These are phyloP conservation scores for Malassezia globosa DNA, from an alignment of 1,284 basidiomycete genomes.

Conservation along the genomic window DNA sequence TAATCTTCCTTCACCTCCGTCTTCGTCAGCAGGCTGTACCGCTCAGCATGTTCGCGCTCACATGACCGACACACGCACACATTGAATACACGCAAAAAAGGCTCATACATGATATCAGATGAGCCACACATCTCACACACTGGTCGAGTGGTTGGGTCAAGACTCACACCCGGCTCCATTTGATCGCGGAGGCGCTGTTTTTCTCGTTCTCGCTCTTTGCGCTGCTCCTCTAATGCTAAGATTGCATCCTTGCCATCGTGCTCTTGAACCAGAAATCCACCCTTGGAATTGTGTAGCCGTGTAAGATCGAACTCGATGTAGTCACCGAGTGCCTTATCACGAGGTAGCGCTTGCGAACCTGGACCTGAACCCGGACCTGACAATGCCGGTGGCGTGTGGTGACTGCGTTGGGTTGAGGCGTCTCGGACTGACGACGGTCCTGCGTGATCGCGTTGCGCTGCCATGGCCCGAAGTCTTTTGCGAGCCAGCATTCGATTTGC, in stretches of 20 bases:
- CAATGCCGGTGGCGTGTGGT: too few relatives aligned
- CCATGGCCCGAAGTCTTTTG: slow-evolving; percentile 4
- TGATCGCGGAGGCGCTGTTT: slow-evolving; percentile 31
- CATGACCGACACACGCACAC: slow-evolving; percentile 78
- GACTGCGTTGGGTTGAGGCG: slow-evolving; percentile 1
- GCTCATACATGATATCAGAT: slow-evolving; percentile 33
- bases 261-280: slow-evolving; percentile 43
- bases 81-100: slow-evolving; percentile 35
- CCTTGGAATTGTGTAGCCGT: slow-evolving; percentile 41
- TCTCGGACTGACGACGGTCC: slow-evolving; percentile 8
- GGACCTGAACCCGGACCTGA: too few relatives aligned
- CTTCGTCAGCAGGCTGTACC: slow-evolving; percentile 89
- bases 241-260: slow-evolving; percentile 17
- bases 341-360: slow-evolving; percentile 20
- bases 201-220: slow-evolving; percentile 38
- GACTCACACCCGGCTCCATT: slow-evolving; percentile 34
- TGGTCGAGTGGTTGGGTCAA: slow-evolving; percentile 28
- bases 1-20: slow-evolving; percentile 80
- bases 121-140: slow-evolving; percentile 33
- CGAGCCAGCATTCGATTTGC: slow-evolving; percentile 11
- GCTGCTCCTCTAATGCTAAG: slow-evolving; percentile 35
- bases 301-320: slow-evolving; percentile 47
- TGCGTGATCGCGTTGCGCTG: neutral
- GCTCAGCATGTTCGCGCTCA: slow-evolving; percentile 62
- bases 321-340: slow-evolving; percentile 39